Base-by-base conservation (phyloP, 2,329 filamentous ascomycete species). In the Sclerotinia trifoliorum region DNA sequence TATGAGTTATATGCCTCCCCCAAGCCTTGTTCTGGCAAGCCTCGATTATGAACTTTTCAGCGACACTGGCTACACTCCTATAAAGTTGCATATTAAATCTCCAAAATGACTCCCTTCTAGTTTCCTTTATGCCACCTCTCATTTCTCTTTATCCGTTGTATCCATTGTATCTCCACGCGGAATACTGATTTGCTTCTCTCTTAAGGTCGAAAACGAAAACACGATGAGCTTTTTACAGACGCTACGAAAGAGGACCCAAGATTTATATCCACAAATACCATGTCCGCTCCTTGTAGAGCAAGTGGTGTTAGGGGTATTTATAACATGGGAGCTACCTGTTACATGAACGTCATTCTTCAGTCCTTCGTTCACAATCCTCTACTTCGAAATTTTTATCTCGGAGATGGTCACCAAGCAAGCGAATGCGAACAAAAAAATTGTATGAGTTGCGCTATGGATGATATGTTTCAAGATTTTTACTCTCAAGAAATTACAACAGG, bases 301-400 rank as follows among this genome's bases (percentile, higher is more conserved):
- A 93, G 90, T 73, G 94, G 95, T 13, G 86, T 97, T 51, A 88
- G 95, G 48, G 94, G 94, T 44, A 90, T 99, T 70, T 97, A 96
- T 80, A 99, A 98, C 77, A 94, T 97, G 78, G 95, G 94, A n/a
- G 93, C 96, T 69, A 98, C 95, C 15, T 99, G 94, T 81, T 99
- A 97, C 80, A 94, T 98, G 85, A 96, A 95, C 74, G 94, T 97
- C 42, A 93, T 98, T 60, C 84, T 99, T 21, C 95, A 98, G 79
- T 93, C 91, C 68, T 88, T 99, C 74, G 86, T 98, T 66, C 94
- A 97, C 81, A 97, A 98, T 77, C 94, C 94, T 0, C 85, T 97
- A 56, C 85, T 99, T 42, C 89, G 92, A 69, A 94, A 94, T 74
- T 98, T 92, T 79, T 98, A 97, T 78, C 88, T 99, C 7, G 90